Evolutionary conservation across 2,329 filamentous ascomycete genomes (phyloP), one percentile per base, ranked within the genome.

Genomic region (Scleromitrula shiraiana): DNA sequence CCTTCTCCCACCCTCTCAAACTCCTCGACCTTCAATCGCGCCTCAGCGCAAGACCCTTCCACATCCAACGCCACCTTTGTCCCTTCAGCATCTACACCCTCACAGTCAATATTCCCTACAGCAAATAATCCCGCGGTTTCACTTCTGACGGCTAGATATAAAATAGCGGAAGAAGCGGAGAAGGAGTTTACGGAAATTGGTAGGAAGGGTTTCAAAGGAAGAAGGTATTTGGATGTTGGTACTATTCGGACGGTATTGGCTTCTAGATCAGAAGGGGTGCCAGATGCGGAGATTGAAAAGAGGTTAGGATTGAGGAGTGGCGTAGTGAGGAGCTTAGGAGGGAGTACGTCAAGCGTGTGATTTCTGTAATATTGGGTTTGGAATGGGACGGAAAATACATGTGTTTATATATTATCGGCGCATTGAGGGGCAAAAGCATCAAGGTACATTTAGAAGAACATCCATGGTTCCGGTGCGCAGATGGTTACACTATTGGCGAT

Each of bases 111-210:
- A 19, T 60, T 55, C 41, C 60, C 59, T 10, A 39, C 29, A 26
- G 14, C 22, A 12, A 38, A 15, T 12, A 50, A 64, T 30, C 59
- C 61, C 1, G 61, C 61, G 1, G 43, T 64, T 1, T 42, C 46
- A 2, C 46, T 64, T 6, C 22, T 64, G 7, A 58, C 57, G 2
- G 60, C 61, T 8, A 67, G 77, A 41, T 82, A 82, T 61, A 73
- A 78, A 0, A 75, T 85, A 52, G 65, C 84, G 6, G 80, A 82
- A 50, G 64, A 81, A 50, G 76, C 71, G 0, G 72, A 77, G 44
- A 69, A 75, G 29, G 77, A 82, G 23, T 82, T 82, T 58, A 63
- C 66, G 29, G 44, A 46, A 7, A 40, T 59, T 8, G 64, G 63
- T 10, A 71, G 72, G 47, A 56, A 47, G 32, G 55, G 54, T 2